phyloP scores from a whole-genome alignment of 805 yeast species.

The Cyberlindnera euphorbiiphila region DNA sequence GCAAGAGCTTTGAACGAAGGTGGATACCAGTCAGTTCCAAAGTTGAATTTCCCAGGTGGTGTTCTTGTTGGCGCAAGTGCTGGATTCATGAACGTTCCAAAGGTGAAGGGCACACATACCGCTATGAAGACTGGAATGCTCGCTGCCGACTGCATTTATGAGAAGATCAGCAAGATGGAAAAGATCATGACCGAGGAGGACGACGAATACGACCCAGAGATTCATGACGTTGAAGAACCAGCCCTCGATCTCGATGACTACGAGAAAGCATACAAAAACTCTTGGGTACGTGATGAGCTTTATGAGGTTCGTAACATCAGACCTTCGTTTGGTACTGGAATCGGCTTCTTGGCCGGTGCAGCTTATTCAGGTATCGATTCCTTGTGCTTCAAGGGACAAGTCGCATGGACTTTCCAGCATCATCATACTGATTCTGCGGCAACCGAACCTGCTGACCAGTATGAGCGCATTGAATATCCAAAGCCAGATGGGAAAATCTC shows the following conservation, averaged over 20 bases:
- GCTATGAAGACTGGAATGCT: constrained; percentile 95
- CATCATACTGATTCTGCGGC: constrained; percentile 65
- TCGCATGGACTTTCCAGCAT: constrained; percentile 84
- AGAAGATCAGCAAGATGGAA: constrained; percentile 43
- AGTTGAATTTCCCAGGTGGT: constrained; percentile 93
- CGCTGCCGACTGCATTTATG: constrained; percentile 83
- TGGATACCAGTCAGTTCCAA: constrained; percentile 90
- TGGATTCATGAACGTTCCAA: constrained; percentile 96
- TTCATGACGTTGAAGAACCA: constrained; percentile 36
- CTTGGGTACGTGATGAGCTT: constrained; percentile 87
- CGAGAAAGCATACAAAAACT: constrained; percentile 59
- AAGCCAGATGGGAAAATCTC: constrained; percentile 94
- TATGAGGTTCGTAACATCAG: constrained; percentile 84
- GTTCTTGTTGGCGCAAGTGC: constrained; percentile 93
- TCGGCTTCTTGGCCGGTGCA: constrained; percentile 82
- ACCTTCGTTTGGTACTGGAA: constrained; percentile 77
- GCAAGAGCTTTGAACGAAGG: constrained; percentile 98
- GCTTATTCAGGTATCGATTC: constrained; percentile 82
- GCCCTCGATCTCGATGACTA: constrained; percentile 53
- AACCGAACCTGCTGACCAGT: constrained; percentile 65
- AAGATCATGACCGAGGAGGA: constrained; percentile 39
- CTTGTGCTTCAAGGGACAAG: constrained; percentile 68
- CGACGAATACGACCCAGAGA: constrained; percentile 38
- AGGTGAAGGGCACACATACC: constrained; percentile 95
- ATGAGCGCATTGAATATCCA: constrained; percentile 77